Percentiles rank a stretch among this genome's conserved stretches.
Evolutionary conservation across 805 yeast species (phyloP).

Genomic region (Lachancea dasiensis): DNA sequence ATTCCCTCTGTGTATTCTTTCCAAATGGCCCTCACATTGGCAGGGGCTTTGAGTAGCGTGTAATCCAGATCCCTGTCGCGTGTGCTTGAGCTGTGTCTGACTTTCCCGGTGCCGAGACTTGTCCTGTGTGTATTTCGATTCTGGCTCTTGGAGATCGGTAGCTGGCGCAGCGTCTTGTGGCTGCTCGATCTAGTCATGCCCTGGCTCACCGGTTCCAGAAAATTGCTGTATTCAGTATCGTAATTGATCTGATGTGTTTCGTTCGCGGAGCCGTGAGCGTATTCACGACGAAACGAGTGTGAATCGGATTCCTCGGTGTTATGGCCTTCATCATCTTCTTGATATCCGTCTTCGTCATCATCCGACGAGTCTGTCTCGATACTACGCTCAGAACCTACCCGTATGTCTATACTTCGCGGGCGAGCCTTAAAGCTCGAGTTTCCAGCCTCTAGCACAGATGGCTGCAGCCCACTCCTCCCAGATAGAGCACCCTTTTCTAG

Average conservation of each 20-base stretch:
- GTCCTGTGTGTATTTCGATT: neutral
- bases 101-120: no score
- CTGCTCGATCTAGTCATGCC: slow-evolving; percentile 1
- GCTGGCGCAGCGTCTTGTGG: neutral
- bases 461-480: neutral
- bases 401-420: slow-evolving; percentile 13
- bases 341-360: slow-evolving; percentile 19
- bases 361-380: slow-evolving; percentile 14
- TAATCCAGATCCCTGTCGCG: slow-evolving; percentile 17
- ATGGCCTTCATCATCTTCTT: slow-evolving; percentile 19
- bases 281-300: neutral
- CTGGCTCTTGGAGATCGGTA: neutral
- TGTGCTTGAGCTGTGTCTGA: neutral
- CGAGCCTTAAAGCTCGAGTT: slow-evolving; percentile 5
- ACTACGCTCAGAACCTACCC: slow-evolving; percentile 14
- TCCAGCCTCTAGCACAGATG: slow-evolving; percentile 1
- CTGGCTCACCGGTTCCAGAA: neutral
- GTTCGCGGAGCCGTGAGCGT: neutral
- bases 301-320: slow-evolving; percentile 15
- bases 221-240: neutral
- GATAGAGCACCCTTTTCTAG: slow-evolving; percentile 10
- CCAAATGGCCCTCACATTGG: slow-evolving; percentile 33
- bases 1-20: slow-evolving; percentile 38
- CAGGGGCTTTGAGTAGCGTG: slow-evolving; percentile 31
- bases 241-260: neutral